These are phyloP conservation scores for Gamsiella multidivaricata DNA, from an alignment of 192 early-diverging fungal genomes.

Conservation along the genomic window DNA sequence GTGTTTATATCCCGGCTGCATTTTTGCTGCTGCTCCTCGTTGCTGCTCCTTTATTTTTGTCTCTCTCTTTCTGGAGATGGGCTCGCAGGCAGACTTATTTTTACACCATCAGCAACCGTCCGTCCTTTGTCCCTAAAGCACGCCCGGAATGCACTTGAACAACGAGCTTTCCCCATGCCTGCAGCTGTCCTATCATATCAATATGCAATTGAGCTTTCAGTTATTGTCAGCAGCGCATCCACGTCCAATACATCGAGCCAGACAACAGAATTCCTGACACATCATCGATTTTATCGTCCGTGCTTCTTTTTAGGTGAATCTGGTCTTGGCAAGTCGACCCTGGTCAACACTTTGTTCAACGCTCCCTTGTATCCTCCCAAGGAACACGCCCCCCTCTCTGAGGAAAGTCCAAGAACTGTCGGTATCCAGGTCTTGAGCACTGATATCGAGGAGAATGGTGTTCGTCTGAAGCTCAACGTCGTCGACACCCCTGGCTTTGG, in stretches of 20 bases:
- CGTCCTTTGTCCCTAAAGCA: not conserved
- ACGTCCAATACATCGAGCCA: no score
- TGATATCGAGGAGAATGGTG: constrained; percentile 97
- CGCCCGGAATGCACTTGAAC: not conserved
- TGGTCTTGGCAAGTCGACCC: constrained; percentile 96
- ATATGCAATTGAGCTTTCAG: no score
- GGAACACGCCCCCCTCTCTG: constrained; percentile 73
- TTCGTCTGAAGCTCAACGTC: constrained; percentile 92
- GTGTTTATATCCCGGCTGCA: constrained; percentile 1
- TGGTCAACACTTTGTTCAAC: constrained; percentile 98
- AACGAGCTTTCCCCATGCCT: not conserved
- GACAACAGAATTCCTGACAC: no score
- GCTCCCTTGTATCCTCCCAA: constrained; percentile 89
- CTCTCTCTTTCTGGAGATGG: constrained; percentile 14
- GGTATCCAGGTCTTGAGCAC: constrained; percentile 80
- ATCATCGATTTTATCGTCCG: no score
- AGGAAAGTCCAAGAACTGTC: constrained; percentile 76
- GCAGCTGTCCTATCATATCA: not conserved
- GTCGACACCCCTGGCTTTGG: constrained; percentile 99
- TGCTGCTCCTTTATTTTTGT: constrained; percentile 6
- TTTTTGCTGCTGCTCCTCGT: not conserved
- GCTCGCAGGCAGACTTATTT: constrained; percentile 27
- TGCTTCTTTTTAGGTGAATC: constrained; percentile 79
- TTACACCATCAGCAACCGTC: constrained; percentile 7
- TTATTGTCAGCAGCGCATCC: no score